These are phyloP conservation scores for Auriscalpium orientale DNA, from an alignment of 768 basidiomycete genomes.

Conservation along the genomic window DNA sequence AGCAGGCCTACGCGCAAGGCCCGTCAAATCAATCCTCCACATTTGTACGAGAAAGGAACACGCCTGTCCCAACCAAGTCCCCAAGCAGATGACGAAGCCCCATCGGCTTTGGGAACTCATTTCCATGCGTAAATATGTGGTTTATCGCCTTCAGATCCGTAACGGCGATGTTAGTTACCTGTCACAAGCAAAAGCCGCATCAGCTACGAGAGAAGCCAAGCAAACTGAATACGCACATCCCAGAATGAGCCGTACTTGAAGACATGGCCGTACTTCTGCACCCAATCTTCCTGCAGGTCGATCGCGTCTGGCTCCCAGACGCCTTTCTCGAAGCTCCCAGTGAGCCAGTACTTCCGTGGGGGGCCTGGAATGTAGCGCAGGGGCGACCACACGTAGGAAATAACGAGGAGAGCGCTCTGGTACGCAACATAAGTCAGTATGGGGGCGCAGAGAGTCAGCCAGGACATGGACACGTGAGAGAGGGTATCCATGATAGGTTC, in stretches of 20 bases:
- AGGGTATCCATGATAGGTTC: too few relatives aligned
- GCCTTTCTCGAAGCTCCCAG: neutral
- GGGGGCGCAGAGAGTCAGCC: too few relatives aligned
- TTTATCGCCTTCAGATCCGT: constrained; percentile 8
- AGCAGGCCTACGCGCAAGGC: neutral
- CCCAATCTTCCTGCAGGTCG: neutral
- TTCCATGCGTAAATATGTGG: neutral
- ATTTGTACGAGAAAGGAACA: neutral
- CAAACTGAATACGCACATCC: too few relatives aligned
- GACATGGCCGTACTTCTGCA: neutral
- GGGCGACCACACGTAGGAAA: neutral
- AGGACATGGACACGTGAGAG: too few relatives aligned
- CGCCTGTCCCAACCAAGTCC: constrained; percentile 2
- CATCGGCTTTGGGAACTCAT: constrained; percentile 8
- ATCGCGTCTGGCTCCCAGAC: neutral
- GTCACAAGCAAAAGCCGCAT: neutral
- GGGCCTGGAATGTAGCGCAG: neutral
- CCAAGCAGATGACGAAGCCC: neutral
- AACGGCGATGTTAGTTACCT: neutral
- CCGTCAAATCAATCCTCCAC: too few relatives aligned
- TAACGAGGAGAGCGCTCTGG: neutral
- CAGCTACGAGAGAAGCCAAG: too few relatives aligned
- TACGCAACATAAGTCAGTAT: too few relatives aligned
- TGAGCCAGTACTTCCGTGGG: neutral
- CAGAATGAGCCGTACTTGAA: neutral